These are phyloP conservation scores for Malus sieversii DNA, from an alignment of 306 rosid genomes.

Conservation along the genomic window DNA sequence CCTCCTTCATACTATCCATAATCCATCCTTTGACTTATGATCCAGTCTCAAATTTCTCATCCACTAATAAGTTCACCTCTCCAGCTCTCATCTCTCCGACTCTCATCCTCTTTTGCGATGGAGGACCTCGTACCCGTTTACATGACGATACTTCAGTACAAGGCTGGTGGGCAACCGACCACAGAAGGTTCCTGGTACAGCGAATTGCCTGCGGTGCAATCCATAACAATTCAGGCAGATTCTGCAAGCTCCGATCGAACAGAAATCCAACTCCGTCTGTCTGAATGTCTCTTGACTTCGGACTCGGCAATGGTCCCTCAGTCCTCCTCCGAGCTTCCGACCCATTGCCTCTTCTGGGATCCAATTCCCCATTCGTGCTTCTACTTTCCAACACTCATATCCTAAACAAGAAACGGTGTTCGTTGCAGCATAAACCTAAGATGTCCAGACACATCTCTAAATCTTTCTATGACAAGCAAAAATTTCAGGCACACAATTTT, in stretches of 20 bases:
- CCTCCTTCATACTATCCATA: background rate
- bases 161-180: background rate
- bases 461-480: background rate
- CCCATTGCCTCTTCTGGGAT: background rate
- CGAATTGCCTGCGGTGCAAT: background rate
- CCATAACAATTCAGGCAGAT: background rate
- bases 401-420: background rate
- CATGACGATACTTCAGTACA: background rate
- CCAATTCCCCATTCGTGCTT: background rate
- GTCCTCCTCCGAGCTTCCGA: background rate
- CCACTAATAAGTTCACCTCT: background rate
- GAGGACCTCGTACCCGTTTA: conserved; percentile 1
- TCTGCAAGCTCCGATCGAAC: background rate
- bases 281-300: background rate
- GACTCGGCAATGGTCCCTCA: background rate
- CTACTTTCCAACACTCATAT: background rate
- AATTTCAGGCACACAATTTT: background rate
- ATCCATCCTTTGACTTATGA: background rate
- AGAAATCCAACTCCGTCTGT: background rate
- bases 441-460: background rate
- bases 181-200: background rate
- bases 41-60: background rate
- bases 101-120: background rate
- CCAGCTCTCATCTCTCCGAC: background rate
- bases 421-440: background rate